phyloP scores from a whole-genome alignment of 108 stramenopile species.

The Parietichytrium sp. region DNA sequence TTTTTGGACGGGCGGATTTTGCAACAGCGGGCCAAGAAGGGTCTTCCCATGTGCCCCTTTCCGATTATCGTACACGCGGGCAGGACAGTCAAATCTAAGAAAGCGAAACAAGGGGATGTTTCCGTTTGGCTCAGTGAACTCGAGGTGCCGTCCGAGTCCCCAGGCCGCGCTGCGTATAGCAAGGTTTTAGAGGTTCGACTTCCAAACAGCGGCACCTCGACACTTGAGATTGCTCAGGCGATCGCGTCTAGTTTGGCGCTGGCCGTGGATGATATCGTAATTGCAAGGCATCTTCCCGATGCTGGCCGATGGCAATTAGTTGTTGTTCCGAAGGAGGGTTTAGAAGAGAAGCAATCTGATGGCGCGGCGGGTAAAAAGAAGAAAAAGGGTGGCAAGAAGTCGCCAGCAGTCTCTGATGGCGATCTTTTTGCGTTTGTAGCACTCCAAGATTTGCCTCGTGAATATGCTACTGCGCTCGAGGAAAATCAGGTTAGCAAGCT shows the following conservation, averaged over 20 bases:
- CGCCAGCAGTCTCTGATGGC: neutral
- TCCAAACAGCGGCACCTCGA: neutral
- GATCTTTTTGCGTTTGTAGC: neutral
- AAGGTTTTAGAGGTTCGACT: neutral
- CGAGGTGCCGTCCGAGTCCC: neutral
- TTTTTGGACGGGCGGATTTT: neutral
- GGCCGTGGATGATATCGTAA: neutral
- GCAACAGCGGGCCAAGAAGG: neutral
- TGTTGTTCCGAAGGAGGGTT: neutral
- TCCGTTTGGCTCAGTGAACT: neutral
- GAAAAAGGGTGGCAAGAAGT: neutral
- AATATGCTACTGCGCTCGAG: no score
- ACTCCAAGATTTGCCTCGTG: no score
- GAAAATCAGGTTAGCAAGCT: neutral
- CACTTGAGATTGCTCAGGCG: neutral
- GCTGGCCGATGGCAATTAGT: neutral
- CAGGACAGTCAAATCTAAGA: neutral
- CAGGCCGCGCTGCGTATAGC: neutral
- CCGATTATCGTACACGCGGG: neutral
- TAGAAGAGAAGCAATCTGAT: neutral
- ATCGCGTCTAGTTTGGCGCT: neutral
- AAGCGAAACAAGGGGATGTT: neutral
- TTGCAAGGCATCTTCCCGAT: neutral
- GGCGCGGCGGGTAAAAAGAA: neutral
- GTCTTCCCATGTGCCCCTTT: neutral